Evolutionary conservation across 345 rosid genomes (phyloP), one percentile per base, ranked within the genome.

Genomic region (Lagerstroemia speciosa): DNA sequence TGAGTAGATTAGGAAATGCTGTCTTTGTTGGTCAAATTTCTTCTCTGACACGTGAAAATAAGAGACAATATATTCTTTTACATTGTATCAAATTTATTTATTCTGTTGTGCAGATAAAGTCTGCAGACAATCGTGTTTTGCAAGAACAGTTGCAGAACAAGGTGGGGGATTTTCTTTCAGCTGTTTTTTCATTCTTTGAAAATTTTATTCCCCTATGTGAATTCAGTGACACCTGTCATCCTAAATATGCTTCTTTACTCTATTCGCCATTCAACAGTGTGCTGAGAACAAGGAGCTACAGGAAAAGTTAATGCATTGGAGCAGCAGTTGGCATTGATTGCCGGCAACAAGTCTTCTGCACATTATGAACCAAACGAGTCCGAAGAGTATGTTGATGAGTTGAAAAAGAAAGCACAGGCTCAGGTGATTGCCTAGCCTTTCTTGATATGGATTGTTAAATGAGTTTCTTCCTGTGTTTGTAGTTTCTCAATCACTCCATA

Each of bases 41-140:
- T 57, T 45, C n/a, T n/a, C 27, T 65, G 61, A 27, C 24, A 58
- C 48, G 66, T 65, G 68, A 32, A 41, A 24, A 27, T 36, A 34
- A 9, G 16, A 24, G 24, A 24, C 12, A 3, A 52, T 22, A 11
- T 38, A 24, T 65, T 33, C 10, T 22, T n/a, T 50, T 22, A 53
- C 24, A 26, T 19, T 24, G 43, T 27, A 33, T 29, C 20, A 16
- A 67, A 67, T 26, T 8, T 27, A 53, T 31, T 38, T 15, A 12
- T 50, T 6, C 66, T 66, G n/a, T 76, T 62, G 61, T 78, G 79
- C 90, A 95, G 99, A 79, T 95, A 70, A 95, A 88, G 83, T 76
- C 98, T 68, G 99, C 99, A 41, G 99, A 95, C 76, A 95, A 95
- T 74, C 94, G 97, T 66, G 82, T 95, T 76, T 95, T 95, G 69